phyloP scores from a whole-genome alignment of 306 rosid species.

The Cucurbita pepo region DNA sequence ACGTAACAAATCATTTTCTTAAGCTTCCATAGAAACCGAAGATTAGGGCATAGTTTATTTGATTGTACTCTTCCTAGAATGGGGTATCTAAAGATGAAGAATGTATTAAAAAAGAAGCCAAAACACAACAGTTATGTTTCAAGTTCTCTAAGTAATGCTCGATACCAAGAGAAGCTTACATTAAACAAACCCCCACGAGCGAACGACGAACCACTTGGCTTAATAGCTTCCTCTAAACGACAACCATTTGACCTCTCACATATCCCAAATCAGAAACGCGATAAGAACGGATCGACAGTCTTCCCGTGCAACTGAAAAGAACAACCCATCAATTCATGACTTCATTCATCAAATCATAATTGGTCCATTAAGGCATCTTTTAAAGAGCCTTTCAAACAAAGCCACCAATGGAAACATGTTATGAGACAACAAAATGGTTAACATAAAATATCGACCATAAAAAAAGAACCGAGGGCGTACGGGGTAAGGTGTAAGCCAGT shows the following conservation, averaged over 20 bases:
- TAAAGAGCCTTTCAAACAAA: background rate
- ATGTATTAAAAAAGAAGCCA: background rate
- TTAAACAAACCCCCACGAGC: background rate
- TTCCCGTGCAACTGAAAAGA: background rate
- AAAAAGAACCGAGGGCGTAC: too few species aligned
- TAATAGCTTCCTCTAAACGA: background rate
- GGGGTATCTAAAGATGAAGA: background rate
- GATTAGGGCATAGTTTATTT: background rate
- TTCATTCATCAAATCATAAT: background rate
- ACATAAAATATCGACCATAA: background rate
- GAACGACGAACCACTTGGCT: background rate
- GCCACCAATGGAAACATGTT: background rate
- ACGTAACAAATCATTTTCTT: background rate
- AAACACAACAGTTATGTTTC: background rate
- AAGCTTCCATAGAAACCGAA: background rate
- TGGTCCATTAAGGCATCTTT: background rate
- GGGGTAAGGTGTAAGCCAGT: too few species aligned
- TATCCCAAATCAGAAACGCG: background rate
- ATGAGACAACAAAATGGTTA: background rate
- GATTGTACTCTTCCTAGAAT: background rate
- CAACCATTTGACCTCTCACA: background rate
- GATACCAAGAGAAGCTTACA: background rate
- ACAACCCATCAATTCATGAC: background rate
- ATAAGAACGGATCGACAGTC: constrained; percentile 18
- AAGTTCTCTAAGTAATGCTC: background rate